Conservation (phyloP, 305 asterid genomes). For the Fraxinus paxiana region DNA sequence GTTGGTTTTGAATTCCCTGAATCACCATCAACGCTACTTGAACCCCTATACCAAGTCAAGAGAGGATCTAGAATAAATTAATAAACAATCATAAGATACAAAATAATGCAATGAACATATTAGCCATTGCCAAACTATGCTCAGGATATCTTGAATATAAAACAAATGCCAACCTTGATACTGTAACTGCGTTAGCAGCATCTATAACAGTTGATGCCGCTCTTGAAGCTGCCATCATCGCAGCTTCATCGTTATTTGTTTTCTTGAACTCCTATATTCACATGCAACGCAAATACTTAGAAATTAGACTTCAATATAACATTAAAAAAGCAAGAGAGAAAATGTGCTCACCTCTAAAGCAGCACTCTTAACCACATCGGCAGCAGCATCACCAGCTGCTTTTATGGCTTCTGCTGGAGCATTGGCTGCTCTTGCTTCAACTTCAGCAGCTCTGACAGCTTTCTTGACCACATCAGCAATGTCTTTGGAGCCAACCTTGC, state of each 20-base stretch:
- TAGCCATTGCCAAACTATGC: slow-evolving; percentile 10
- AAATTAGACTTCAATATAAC: slow-evolving; percentile 14
- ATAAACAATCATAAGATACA: slow-evolving; percentile 7
- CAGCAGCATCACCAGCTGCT: slow-evolving; percentile 99
- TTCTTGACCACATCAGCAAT: slow-evolving; percentile 70
- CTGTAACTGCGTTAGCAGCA: slow-evolving; percentile 75
- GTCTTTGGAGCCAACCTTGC: slow-evolving; percentile 80
- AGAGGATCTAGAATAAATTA: slow-evolving; percentile 14
- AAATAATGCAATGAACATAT: not conserved
- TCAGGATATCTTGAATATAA: slow-evolving; percentile 18
- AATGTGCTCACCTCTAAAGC: slow-evolving; percentile 71
- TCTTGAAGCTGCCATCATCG: slow-evolving; percentile 79
- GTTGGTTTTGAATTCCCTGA: slow-evolving; percentile 45
- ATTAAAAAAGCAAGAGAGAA: slow-evolving; percentile 21
- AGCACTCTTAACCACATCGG: slow-evolving; percentile 90
- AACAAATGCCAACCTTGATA: slow-evolving; percentile 53
- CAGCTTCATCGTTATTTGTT: slow-evolving; percentile 82
- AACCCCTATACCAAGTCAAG: slow-evolving; percentile 40
- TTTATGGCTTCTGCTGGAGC: slow-evolving; percentile 82
- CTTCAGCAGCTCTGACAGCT: slow-evolving; percentile 95
- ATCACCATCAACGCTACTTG: slow-evolving; percentile 48
- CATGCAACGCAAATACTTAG: slow-evolving; percentile 10
- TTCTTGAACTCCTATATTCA: slow-evolving; percentile 62
- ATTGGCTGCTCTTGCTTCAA: slow-evolving; percentile 88
- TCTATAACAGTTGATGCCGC: slow-evolving; percentile 91